Conservation (phyloP, 371 early-diverging fungal species). For the Furculomyces boomerangus region DNA sequence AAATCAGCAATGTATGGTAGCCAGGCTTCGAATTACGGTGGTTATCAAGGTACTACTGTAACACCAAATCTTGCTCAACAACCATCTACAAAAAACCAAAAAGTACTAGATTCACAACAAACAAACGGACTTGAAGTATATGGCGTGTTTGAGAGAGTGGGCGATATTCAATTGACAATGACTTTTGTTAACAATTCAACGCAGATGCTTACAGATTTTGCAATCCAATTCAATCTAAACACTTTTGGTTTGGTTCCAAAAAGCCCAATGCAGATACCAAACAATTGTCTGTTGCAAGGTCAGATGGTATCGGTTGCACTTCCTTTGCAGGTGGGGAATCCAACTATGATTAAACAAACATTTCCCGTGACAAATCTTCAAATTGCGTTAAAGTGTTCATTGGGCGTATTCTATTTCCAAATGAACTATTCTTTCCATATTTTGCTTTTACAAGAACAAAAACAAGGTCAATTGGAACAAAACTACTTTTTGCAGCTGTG, state of each 20-base stretch:
- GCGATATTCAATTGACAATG: constrained; percentile 32
- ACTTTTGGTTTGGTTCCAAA: constrained; percentile 34
- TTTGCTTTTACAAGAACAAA: constrained; percentile 11
- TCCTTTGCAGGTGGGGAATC: constrained; percentile 24
- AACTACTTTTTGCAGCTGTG: constrained; percentile 19
- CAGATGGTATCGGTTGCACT: constrained; percentile 20
- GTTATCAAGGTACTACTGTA: too few species aligned
- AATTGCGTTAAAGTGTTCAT: constrained; percentile 41
- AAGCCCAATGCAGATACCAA: constrained; percentile 23
- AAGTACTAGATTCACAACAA: constrained; percentile 19
- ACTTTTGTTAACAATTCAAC: constrained; percentile 26
- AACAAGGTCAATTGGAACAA: constrained; percentile 19
- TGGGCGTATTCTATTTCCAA: constrained; percentile 42
- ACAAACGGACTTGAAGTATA: constrained; percentile 27
- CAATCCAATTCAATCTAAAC: constrained; percentile 58
- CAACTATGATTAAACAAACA: constrained; percentile 18
- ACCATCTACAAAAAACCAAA: not conserved
- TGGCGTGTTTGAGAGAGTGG: constrained; percentile 19
- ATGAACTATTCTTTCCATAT: constrained; percentile 25
- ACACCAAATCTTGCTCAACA: too few species aligned
- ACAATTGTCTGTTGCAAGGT: constrained; percentile 17
- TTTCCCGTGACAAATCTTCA: constrained; percentile 38
- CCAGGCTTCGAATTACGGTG: too few species aligned
- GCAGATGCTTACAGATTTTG: constrained; percentile 33
- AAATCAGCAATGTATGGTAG: too few species aligned